phyloP scores from a whole-genome alignment of 75 land plant species.

The Pinus tabuliformis region DNA sequence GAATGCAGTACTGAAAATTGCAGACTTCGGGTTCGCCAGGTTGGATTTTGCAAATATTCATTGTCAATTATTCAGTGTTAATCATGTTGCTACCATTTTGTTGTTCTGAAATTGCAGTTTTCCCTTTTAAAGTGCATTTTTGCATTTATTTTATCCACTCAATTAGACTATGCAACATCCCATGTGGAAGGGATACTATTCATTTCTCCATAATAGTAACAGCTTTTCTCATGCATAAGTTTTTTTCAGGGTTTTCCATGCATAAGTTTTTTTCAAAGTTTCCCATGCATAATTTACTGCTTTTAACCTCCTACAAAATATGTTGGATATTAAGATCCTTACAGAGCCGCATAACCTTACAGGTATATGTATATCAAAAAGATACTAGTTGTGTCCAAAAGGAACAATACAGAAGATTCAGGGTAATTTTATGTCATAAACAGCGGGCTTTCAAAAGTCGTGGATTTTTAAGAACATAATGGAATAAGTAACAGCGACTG shows the following conservation, averaged over 20 bases:
- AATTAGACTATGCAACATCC: background rate
- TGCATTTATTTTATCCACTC: background rate
- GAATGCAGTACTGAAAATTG: conserved; percentile 83
- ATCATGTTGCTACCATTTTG: background rate
- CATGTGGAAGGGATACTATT: background rate
- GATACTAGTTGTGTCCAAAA: background rate
- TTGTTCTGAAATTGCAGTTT: conserved; percentile 2
- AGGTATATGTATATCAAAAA: background rate
- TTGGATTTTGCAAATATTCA: conserved; percentile 15
- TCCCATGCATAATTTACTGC: background rate
- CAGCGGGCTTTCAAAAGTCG: background rate
- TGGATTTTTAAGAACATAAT: background rate
- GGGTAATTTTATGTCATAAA: background rate
- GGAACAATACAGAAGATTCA: background rate
- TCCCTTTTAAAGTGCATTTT: background rate
- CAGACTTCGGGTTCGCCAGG: conserved; percentile 99
- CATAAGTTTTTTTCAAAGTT: background rate
- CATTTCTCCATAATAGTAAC: background rate
- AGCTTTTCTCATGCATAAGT: background rate
- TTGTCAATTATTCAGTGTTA: background rate
- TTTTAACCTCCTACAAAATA: background rate
- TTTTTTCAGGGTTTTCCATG: background rate
- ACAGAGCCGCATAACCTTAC: background rate
- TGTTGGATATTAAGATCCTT: background rate
- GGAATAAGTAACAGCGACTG: background rate